Conservation (phyloP, 2,329 filamentous ascomycete genomes). For the Colletotrichum sp. region DNA sequence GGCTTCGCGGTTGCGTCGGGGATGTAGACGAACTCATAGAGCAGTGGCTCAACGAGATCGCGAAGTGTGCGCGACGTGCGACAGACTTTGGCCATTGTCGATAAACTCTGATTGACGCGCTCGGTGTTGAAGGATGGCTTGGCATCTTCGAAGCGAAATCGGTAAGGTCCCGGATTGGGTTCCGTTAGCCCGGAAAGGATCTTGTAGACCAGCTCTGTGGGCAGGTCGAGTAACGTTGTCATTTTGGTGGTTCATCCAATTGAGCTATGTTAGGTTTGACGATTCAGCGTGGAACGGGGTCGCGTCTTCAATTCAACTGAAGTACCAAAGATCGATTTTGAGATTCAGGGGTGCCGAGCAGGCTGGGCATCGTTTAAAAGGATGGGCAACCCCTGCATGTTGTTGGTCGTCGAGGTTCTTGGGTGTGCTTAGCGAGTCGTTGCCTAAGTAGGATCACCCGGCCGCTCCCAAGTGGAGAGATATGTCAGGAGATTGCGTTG, state of each 20-base stretch:
- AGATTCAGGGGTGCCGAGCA: background rate
- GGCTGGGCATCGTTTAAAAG: background rate
- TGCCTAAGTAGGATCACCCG: background rate
- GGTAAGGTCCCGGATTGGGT: background rate
- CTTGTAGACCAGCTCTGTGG: conserved; percentile 2
- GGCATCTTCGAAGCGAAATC: background rate
- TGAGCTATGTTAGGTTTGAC: background rate
- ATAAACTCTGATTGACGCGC: background rate
- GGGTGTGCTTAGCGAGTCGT: background rate
- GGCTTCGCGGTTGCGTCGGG: background rate
- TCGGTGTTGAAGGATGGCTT: background rate
- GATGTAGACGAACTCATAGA: background rate
- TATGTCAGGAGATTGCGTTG: background rate
- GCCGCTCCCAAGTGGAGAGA: background rate
- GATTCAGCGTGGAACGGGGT: background rate
- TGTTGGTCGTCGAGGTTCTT: background rate
- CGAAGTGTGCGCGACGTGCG: background rate
- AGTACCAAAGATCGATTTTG: background rate
- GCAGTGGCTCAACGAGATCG: background rate
- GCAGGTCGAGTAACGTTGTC: conserved; percentile 1
- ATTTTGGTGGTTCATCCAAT: background rate
- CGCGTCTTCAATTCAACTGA: background rate
- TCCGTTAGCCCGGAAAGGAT: background rate
- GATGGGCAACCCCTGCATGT: background rate
- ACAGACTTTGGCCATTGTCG: background rate